Percentiles rank a stretch among this genome's conserved stretches.
Evolutionary conservation across 1,139 yeast genomes (phyloP).

Genomic region (Geotrichum siamense): DNA sequence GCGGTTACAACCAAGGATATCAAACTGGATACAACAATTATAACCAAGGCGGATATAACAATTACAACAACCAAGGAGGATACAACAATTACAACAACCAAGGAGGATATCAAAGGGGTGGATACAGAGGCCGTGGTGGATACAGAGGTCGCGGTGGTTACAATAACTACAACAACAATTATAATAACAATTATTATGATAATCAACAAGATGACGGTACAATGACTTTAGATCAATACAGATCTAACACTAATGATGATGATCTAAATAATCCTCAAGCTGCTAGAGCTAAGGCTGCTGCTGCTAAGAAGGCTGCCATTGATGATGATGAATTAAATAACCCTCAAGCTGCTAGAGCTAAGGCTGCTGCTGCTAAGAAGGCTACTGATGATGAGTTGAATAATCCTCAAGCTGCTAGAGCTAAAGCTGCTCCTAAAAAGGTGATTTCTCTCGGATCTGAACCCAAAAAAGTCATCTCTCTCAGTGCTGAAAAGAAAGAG

Average conservation of each 20-base stretch:
- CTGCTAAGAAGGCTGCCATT: slow-evolving; percentile 25
- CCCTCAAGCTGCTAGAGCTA: slow-evolving; percentile 31
- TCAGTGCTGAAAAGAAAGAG: slow-evolving; percentile 13
- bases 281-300: slow-evolving; percentile 30
- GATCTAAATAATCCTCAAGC: slow-evolving; percentile 29
- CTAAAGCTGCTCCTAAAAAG: slow-evolving; percentile 23
- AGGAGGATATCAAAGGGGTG: slow-evolving; percentile 15
- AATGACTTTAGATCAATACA: slow-evolving; percentile 82
- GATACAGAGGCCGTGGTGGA: slow-evolving; percentile 17
- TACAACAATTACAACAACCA: too few relatives aligned
- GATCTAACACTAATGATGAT: slow-evolving; percentile 50
- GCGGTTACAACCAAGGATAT: slow-evolving; percentile 8
- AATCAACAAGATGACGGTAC: slow-evolving; percentile 38
- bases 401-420: slow-evolving; percentile 32
- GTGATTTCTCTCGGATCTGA: slow-evolving; percentile 20
- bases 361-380: slow-evolving; percentile 25
- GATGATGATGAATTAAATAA: slow-evolving; percentile 28
- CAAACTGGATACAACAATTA: background rate
- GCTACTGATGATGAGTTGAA: slow-evolving; percentile 31
- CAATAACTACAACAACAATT: slow-evolving; percentile 11
- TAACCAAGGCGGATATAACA: slow-evolving; percentile 14
- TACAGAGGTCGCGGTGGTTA: slow-evolving; percentile 16
- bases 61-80: slow-evolving; percentile 13
- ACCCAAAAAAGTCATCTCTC: slow-evolving; percentile 20
- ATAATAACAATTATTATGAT: slow-evolving; percentile 17